Base-by-base conservation (phyloP, 192 early-diverging fungal species). In the Backusella tarrabulga region DNA sequence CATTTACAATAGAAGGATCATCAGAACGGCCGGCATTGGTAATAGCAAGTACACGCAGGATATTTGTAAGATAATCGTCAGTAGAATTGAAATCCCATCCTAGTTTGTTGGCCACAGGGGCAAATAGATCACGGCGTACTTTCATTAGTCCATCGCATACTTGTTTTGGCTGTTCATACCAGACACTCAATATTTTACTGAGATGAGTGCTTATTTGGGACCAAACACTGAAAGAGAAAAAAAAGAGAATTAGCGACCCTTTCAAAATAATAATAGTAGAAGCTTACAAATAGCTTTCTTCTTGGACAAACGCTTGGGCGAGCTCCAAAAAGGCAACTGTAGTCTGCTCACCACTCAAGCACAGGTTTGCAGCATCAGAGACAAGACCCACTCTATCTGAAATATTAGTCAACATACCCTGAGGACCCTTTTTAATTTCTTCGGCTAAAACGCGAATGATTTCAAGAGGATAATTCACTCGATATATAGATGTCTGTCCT, bases 361-460 rank as follows among this genome's bases (percentile, higher is more conserved):
- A 91, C 66, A 98, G 80, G 9, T 93, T 89, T 26, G 91, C 93
- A 21, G 92, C 84, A 87, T 99, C 98, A 36, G 90, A 86, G 72
- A 99, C 70, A 6, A 98, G 80, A 72, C 94, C 95, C 38, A 96
- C 86, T 46, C 92, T 90, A 83, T 99, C 98, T 66, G 85, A 74
- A 15, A 85, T 80, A 42, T 87, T 88, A 6, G 84, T 87, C 35
- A 88, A 73, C 72, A 96, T 80, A 34, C 86, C 87, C 66, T 86
- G 81, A 12, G 52, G 29, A 4, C 76, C 83, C 60, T 85, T 56
- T 41, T 84, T 88, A 44, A 91, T 85, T 5, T 86, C 89, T 14
- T 82, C 76, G 4, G 85, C 92, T 41, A 95, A 81, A 17, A 84
- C 80, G 14, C 54, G 72, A 44, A 93, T 77, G n/a, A 86, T 83